These are phyloP conservation scores for Eudorina sp. DNA, from an alignment of 139 green algal species.

Conservation along the genomic window DNA sequence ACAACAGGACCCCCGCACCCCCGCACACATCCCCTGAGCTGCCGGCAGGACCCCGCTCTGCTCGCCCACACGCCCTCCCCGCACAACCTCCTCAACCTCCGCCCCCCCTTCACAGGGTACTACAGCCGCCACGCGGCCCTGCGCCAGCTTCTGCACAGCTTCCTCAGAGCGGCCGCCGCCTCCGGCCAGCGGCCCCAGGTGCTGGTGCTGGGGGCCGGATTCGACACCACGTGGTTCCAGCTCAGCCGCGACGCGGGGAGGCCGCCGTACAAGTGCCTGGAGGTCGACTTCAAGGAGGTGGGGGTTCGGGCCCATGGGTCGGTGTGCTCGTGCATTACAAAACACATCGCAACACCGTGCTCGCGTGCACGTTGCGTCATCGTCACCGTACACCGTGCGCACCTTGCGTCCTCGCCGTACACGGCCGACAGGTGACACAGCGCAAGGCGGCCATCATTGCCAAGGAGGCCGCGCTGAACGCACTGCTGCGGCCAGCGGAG, in stretches of 20 bases:
- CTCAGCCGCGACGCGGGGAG: constrained; percentile 54
- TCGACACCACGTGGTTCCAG: constrained; percentile 90
- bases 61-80: too few species aligned
- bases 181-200: constrained; percentile 71
- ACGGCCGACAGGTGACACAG: constrained; percentile 62
- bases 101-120: constrained; percentile 76
- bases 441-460: constrained; percentile 67
- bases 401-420: too few species aligned
- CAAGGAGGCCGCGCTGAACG: constrained; percentile 29
- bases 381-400: too few species aligned
- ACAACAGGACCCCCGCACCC: too few species aligned
- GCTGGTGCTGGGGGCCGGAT: constrained; percentile 87
- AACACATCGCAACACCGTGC: too few species aligned
- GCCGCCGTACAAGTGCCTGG: constrained; percentile 66
- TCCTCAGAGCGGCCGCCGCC: constrained; percentile 59
- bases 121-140: constrained; percentile 81
- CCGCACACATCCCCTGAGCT: too few species aligned
- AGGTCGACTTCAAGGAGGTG: constrained; percentile 86
- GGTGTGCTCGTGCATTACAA: background rate
- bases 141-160: constrained; percentile 71
- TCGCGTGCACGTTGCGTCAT: too few species aligned
- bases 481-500: constrained; percentile 31
- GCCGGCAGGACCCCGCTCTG: too few species aligned
- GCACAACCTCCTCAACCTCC: too few species aligned
- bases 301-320: background rate